phyloP scores from a whole-genome alignment of 2,329 filamentous ascomycete genomes.

The Fusarium fujikuroi region DNA sequence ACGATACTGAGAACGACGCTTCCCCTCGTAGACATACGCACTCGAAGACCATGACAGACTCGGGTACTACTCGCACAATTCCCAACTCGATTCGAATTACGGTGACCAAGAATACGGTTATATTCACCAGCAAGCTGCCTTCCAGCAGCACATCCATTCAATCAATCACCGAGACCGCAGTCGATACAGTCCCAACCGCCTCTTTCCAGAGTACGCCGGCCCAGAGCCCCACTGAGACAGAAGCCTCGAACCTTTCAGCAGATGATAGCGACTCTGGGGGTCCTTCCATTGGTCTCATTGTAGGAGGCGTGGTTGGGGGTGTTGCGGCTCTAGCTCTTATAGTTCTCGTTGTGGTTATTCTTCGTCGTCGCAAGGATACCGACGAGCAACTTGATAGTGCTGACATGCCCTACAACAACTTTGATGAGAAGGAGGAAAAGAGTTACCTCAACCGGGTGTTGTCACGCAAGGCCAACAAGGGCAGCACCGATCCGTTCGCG shows the following conservation, averaged over 20 bases:
- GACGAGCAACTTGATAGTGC: conserved; percentile 6
- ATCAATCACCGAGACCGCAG: conserved; percentile 8
- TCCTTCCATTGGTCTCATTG: conserved; percentile 47
- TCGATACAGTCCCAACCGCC: conserved; percentile 4
- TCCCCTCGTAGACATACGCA: background rate
- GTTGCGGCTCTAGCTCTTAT: conserved; percentile 42
- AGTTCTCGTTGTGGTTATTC: conserved; percentile 37
- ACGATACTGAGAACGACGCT: background rate
- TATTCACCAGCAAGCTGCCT: conserved; percentile 43
- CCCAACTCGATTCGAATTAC: conserved; percentile 50
- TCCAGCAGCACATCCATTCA: conserved; percentile 15
- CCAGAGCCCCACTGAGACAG: conserved; percentile 24
- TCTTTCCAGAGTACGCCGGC: conserved; percentile 17
- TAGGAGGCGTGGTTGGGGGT: conserved; percentile 49
- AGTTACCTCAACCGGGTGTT: conserved; percentile 36
- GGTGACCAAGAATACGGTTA: conserved; percentile 50
- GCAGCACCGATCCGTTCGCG: conserved; percentile 53
- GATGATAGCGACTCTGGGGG: conserved; percentile 2
- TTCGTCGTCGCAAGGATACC: conserved; percentile 30
- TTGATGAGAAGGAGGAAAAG: conserved; percentile 45
- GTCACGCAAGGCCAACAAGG: conserved; percentile 43
- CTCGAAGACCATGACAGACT: conserved; percentile 49
- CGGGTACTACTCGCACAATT: conserved; percentile 51
- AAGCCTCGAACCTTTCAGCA: background rate
- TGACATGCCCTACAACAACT: conserved; percentile 25